Evolutionary conservation across 2,329 filamentous ascomycete species (phyloP).

Genomic region (Didymella segeticola): DNA sequence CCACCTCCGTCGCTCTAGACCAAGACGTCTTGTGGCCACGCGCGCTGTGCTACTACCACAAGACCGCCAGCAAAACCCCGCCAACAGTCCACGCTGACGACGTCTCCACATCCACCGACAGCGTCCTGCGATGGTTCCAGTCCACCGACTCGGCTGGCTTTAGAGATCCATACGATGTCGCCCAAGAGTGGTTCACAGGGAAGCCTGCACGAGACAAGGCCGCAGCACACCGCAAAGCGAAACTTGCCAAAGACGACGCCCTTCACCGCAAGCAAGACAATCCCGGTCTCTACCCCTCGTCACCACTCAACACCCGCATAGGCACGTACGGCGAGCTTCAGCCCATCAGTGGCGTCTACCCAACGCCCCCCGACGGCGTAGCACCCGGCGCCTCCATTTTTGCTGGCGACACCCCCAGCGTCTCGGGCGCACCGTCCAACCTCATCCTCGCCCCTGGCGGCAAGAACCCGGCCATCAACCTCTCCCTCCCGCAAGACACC

Average conservation of each 20-base stretch:
- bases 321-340: constrained; percentile 48
- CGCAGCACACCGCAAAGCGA: constrained; percentile 51
- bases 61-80: neutral
- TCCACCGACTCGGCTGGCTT: constrained; percentile 40
- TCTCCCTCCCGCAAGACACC: constrained; percentile 38
- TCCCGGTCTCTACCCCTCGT: constrained; percentile 41
- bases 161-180: constrained; percentile 43
- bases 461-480: constrained; percentile 41
- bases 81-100: neutral
- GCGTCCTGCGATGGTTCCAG: constrained; percentile 40
- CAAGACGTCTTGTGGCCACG: constrained; percentile 48
- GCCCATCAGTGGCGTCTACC: constrained; percentile 48
- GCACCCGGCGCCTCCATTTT: constrained; percentile 38
- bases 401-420: constrained; percentile 38
- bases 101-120: constrained; percentile 6
- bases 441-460: constrained; percentile 39
- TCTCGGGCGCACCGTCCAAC: constrained; percentile 34
- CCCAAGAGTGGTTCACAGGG: constrained; percentile 47
- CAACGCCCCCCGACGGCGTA: constrained; percentile 50
- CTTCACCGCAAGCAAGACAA: constrained; percentile 40
- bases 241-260: constrained; percentile 57
- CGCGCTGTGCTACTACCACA: constrained; percentile 42
- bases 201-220: constrained; percentile 45
- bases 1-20: constrained; percentile 14
- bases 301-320: constrained; percentile 45